A percentile compares a stretch with the other conserved stretches of the same genome.
Conservation (phyloP, 805 yeast genomes). For the Hanseniaspora taiwanica region DNA sequence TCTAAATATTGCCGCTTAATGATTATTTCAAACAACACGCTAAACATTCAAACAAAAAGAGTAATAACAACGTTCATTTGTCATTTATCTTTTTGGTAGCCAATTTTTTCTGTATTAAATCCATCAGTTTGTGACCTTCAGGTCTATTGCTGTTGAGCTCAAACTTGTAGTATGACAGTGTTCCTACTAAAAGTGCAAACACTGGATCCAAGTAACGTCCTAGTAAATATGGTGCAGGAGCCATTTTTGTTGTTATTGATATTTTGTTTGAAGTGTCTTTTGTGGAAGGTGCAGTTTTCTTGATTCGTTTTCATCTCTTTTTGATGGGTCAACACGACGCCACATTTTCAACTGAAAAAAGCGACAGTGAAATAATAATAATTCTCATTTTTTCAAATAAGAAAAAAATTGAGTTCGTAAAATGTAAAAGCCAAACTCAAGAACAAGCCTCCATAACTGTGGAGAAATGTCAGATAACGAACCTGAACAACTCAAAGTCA, state of each 20-base stretch:
- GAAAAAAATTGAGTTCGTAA: no score
- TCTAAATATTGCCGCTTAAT: no score
- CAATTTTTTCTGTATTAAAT: slow-evolving; percentile 30
- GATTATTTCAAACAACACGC: not conserved
- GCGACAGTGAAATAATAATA: no score
- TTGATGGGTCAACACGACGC: no score
- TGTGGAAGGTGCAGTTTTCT: not conserved
- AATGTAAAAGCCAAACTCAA: not conserved
- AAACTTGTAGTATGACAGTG: slow-evolving; percentile 47
- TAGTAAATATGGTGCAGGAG: slow-evolving; percentile 10
- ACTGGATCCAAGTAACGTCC: slow-evolving; percentile 42
- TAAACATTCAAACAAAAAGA: not conserved
- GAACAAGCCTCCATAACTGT: not conserved
- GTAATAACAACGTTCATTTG: not conserved
- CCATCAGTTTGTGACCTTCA: slow-evolving; percentile 47
- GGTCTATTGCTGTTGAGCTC: slow-evolving; percentile 45
- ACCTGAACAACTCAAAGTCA: not conserved
- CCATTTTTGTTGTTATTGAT: not conserved
- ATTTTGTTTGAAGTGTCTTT: not conserved
- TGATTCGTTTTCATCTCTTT: no score
- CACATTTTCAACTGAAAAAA: no score
- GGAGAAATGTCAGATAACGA: not conserved
- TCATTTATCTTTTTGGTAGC: not conserved
- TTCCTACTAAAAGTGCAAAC: slow-evolving; percentile 50
- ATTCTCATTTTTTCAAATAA: not conserved